Percentiles rank a stretch among this genome's conserved stretches.
Evolutionary conservation across 1,139 yeast genomes (phyloP).

Genomic region (Scheffersomyces parashehatae): DNA sequence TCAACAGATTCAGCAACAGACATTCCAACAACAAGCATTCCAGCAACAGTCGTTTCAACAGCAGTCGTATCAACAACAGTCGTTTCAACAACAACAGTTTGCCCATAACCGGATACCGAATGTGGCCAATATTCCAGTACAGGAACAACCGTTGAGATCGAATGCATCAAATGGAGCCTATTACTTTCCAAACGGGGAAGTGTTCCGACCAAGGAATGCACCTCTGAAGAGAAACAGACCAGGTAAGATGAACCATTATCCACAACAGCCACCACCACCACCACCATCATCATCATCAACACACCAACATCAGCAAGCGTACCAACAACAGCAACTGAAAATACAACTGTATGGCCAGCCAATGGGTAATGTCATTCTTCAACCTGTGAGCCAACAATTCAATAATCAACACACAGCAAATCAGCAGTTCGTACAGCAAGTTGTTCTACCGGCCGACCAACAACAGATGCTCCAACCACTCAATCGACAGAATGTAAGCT

Average conservation of each 20-base stretch:
- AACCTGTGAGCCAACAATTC: too few relatives aligned
- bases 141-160: constrained; percentile 1
- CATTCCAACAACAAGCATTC: constrained; percentile 1
- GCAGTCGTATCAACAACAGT: constrained; percentile 1
- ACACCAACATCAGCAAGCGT: too few relatives aligned
- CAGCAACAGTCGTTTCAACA: not conserved
- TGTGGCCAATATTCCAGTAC: not conserved
- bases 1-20: constrained; percentile 1
- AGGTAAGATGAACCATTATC: constrained; percentile 18
- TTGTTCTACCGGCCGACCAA: too few relatives aligned
- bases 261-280: constrained; percentile 1
- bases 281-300: not conserved
- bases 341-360: too few relatives aligned
- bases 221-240: constrained; percentile 44
- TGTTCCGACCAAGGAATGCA: constrained; percentile 47
- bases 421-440: too few relatives aligned
- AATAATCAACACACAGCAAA: too few relatives aligned
- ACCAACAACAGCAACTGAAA: too few relatives aligned
- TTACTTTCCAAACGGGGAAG: constrained; percentile 57
- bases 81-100: constrained; percentile 13
- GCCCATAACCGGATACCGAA: constrained; percentile 12
- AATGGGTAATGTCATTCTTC: too few relatives aligned
- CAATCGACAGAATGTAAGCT: too few relatives aligned
- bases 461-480: too few relatives aligned
- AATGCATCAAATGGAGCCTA: constrained; percentile 29